These are phyloP conservation scores for Cyclostephanos invisitatus DNA, from an alignment of 108 stramenopile species.

Conservation along the genomic window DNA sequence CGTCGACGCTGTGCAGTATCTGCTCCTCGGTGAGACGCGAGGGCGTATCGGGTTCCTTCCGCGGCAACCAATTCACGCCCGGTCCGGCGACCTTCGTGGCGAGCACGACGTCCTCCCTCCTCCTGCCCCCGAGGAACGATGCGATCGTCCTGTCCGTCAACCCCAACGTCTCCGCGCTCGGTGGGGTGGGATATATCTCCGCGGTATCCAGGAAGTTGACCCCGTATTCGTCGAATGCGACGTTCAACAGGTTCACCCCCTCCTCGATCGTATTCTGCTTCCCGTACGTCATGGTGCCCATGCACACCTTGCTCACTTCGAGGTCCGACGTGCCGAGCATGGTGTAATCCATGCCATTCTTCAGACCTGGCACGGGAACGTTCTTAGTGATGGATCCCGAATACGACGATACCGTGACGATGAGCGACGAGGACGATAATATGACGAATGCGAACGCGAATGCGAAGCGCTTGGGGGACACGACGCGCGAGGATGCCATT, in stretches of 20 bases:
- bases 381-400: slow-evolving; percentile 9
- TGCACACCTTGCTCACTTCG: slow-evolving; percentile 83
- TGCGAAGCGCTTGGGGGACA: neutral
- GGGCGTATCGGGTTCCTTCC: slow-evolving; percentile 54
- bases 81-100: slow-evolving; percentile 87
- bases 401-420: neutral
- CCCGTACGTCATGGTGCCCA: slow-evolving; percentile 91
- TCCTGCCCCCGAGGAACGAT: slow-evolving; percentile 65
- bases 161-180: slow-evolving; percentile 67
- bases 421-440: no score
- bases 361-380: slow-evolving; percentile 56
- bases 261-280: slow-evolving; percentile 88
- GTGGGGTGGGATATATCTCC: slow-evolving; percentile 85
- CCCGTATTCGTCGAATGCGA: slow-evolving; percentile 86
- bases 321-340: slow-evolving; percentile 76
- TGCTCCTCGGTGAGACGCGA: slow-evolving; percentile 61
- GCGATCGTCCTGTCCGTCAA: slow-evolving; percentile 76
- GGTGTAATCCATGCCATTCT: slow-evolving; percentile 77
- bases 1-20: slow-evolving; percentile 84
- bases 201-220: slow-evolving; percentile 95
- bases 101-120: slow-evolving; percentile 81
- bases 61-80: slow-evolving; percentile 79
- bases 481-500: no score
- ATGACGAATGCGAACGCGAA: neutral
- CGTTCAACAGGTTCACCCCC: slow-evolving; percentile 82